These are phyloP conservation scores for Pholiota adiposa DNA, from an alignment of 1,284 basidiomycete genomes.

Conservation along the genomic window DNA sequence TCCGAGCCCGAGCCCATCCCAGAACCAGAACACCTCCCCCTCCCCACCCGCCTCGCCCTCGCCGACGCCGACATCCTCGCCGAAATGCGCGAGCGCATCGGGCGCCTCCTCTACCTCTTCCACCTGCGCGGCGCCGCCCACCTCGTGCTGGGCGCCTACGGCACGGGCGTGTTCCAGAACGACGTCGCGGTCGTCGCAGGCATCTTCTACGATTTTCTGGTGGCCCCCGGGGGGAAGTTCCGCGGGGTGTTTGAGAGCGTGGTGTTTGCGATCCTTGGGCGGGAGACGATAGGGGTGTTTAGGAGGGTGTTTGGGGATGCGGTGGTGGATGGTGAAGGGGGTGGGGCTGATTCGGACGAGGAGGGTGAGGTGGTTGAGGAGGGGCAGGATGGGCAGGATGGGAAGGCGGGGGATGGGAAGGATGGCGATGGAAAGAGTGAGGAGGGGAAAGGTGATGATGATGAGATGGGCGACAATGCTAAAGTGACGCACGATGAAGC, in stretches of 20 bases:
- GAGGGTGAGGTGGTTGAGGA: conserved; percentile 2
- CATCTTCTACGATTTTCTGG: conserved; percentile 66
- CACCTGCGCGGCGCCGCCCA: conserved; percentile 60
- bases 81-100: conserved; percentile 58
- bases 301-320: conserved; percentile 20
- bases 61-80: conserved; percentile 3
- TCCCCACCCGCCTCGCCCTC: neutral
- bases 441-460: too few species aligned
- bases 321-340: conserved; percentile 10
- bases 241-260: conserved; percentile 25
- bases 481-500: neutral
- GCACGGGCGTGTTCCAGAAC: conserved; percentile 76
- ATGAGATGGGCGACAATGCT: neutral
- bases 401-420: neutral
- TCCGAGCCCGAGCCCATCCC: neutral
- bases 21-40: neutral
- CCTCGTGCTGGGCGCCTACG: conserved; percentile 74
- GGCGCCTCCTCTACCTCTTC: conserved; percentile 63
- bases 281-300: conserved; percentile 23
- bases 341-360: conserved; percentile 9
- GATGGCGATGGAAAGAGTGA: too few species aligned
- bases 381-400: conserved; percentile 10
- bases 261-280: conserved; percentile 28
- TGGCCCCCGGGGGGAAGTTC: conserved; percentile 14
- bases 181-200: conserved; percentile 56